Percentiles rank a stretch among this genome's conserved stretches.
These are phyloP conservation scores for Thalassiosira profunda DNA, from an alignment of 108 stramenopile genomes.

Conservation along the genomic window DNA sequence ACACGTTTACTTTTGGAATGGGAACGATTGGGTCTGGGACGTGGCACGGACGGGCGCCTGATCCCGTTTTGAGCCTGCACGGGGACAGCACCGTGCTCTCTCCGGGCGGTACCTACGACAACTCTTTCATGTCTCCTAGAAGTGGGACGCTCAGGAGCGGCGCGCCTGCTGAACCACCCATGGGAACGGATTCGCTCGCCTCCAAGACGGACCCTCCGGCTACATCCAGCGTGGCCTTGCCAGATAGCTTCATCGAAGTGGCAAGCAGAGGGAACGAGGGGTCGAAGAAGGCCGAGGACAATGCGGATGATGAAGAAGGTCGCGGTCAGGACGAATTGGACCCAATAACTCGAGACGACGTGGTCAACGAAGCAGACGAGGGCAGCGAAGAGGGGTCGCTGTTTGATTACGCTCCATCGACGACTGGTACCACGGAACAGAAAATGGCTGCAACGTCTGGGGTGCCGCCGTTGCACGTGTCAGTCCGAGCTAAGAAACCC, in stretches of 20 bases:
- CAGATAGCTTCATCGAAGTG: not conserved
- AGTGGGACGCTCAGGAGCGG: too few species aligned
- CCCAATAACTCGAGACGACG: too few species aligned
- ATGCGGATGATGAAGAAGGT: too few species aligned
- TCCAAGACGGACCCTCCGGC: too few species aligned
- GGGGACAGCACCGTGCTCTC: too few species aligned
- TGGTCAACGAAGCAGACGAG: too few species aligned
- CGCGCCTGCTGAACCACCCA: too few species aligned
- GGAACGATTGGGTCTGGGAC: not conserved
- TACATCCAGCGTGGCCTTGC: not conserved
- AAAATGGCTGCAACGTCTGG: not conserved
- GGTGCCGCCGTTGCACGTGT: not conserved
- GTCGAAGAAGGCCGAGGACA: not conserved
- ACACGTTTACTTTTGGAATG: too few species aligned
- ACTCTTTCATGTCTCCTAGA: too few species aligned
- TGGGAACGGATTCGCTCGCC: too few species aligned
- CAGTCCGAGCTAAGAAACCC: not conserved
- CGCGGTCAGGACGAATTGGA: too few species aligned
- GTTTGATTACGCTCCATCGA: slow-evolving; percentile 2
- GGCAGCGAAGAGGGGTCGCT: not conserved
- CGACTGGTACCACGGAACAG: not conserved
- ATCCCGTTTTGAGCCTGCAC: not conserved
- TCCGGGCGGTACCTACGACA: too few species aligned
- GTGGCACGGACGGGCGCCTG: not conserved
- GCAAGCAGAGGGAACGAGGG: not conserved